phyloP scores from a whole-genome alignment of 2,329 filamentous ascomycete genomes.

The Penicillium olsonii region DNA sequence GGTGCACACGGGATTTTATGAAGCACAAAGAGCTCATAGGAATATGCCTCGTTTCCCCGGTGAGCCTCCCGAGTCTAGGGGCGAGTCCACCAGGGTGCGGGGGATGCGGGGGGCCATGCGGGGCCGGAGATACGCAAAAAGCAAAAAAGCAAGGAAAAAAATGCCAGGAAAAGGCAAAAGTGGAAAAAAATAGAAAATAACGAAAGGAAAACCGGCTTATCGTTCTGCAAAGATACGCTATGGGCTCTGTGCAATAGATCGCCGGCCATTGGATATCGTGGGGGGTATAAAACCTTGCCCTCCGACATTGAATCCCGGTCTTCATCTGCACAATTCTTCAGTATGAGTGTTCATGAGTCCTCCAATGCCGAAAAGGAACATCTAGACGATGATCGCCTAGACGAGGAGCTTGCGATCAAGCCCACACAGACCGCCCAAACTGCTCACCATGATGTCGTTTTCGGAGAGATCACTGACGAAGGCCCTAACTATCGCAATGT shows the following conservation, averaged over 20 bases:
- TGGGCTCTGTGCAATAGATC: not conserved
- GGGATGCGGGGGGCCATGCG: not conserved
- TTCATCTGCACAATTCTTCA: not conserved
- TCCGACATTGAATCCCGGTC: not conserved
- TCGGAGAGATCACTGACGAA: conserved; percentile 35
- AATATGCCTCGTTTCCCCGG: not conserved
- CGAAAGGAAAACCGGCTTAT: not conserved
- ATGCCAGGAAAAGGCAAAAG: not conserved
- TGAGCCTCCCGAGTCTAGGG: not conserved
- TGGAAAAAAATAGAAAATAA: not conserved
- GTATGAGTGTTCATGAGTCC: not conserved
- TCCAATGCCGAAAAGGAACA: not conserved
- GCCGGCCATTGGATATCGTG: not conserved
- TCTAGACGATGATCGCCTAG: not conserved
- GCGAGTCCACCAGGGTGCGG: not conserved
- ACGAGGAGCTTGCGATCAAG: not conserved
- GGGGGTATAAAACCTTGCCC: not conserved
- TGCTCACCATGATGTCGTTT: conserved; percentile 30
- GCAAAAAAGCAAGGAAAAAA: not conserved
- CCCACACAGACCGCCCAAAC: not conserved
- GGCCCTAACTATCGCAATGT: conserved; percentile 35
- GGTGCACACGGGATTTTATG: not conserved
- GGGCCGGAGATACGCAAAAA: not conserved
- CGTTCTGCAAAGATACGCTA: not conserved
- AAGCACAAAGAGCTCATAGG: not conserved